Evolutionary conservation across 768 basidiomycete genomes (phyloP).

Genomic region (Russula virescens): DNA sequence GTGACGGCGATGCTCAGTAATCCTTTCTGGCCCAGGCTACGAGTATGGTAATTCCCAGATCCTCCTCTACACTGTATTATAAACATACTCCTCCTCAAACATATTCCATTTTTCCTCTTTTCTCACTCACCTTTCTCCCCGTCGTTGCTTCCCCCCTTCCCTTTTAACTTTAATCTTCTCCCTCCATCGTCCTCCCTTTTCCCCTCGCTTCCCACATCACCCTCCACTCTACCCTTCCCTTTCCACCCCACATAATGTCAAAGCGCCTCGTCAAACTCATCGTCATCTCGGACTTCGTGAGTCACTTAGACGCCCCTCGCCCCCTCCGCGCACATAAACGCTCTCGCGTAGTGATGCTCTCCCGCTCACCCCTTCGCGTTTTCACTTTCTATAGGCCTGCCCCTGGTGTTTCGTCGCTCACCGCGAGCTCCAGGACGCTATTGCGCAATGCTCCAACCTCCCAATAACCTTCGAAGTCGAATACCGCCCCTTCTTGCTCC

Average conservation of each 20-base stretch:
- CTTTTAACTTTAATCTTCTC: neutral
- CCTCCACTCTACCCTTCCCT: neutral
- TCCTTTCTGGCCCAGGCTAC: slow-evolving; percentile 14
- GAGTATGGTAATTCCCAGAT: slow-evolving; percentile 20
- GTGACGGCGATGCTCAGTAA: slow-evolving; percentile 23
- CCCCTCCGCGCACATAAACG: too few species aligned
- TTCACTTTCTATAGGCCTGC: slow-evolving; percentile 28
- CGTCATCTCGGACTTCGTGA: slow-evolving; percentile 34
- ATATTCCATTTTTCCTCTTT: slow-evolving; percentile 3
- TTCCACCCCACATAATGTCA: slow-evolving; percentile 9
- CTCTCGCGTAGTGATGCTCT: neutral
- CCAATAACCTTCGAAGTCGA: slow-evolving; percentile 37
- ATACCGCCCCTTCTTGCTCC: slow-evolving; percentile 44
- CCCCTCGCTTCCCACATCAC: neutral
- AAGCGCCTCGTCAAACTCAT: slow-evolving; percentile 24
- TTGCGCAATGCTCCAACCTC: slow-evolving; percentile 32
- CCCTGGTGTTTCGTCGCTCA: slow-evolving; percentile 42
- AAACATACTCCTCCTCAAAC: slow-evolving; percentile 16
- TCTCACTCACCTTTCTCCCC: slow-evolving; percentile 15
- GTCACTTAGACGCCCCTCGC: slow-evolving; percentile 20
- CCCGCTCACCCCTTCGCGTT: slow-evolving; percentile 11
- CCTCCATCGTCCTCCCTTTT: neutral
- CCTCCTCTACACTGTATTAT: slow-evolving; percentile 17
- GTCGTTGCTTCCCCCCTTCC: neutral
- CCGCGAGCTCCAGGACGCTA: slow-evolving; percentile 36